A percentile compares a stretch with the other conserved stretches of the same genome.
phyloP scores from a whole-genome alignment of 768 basidiomycete genomes.

The Royoungia palumana region DNA sequence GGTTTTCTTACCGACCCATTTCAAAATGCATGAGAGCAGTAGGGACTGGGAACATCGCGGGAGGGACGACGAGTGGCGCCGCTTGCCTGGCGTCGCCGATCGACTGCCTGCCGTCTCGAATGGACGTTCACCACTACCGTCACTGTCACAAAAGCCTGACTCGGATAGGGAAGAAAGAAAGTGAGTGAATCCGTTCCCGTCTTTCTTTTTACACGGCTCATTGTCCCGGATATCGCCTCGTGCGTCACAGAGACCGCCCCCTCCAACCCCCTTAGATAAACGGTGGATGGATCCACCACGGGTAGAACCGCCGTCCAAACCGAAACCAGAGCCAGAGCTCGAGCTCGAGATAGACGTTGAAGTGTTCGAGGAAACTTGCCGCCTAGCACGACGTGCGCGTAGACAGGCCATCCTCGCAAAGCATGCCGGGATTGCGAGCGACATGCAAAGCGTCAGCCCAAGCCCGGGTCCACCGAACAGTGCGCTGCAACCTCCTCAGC shows the following conservation, averaged over 20 bases:
- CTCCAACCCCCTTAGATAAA: slow-evolving; percentile 27
- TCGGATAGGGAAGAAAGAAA: slow-evolving; percentile 89
- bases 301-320: slow-evolving; percentile 18
- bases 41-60: slow-evolving; percentile 30
- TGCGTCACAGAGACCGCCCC: slow-evolving; percentile 27
- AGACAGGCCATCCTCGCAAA: slow-evolving; percentile 81
- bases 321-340: slow-evolving; percentile 36
- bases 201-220: slow-evolving; percentile 10
- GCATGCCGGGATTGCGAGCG: slow-evolving; percentile 50
- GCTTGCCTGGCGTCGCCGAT: slow-evolving; percentile 12
- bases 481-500: slow-evolving; percentile 70
- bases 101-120: slow-evolving; percentile 13
- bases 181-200: slow-evolving; percentile 53
- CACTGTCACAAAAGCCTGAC: slow-evolving; percentile 32
- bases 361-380: slow-evolving; percentile 54
- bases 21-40: slow-evolving; percentile 23
- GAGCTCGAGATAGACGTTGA: slow-evolving; percentile 57
- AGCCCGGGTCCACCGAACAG: slow-evolving; percentile 66
- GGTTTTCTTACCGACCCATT: too few species aligned
- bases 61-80: slow-evolving; percentile 31
- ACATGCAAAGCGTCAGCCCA: slow-evolving; percentile 44
- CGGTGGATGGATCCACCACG: slow-evolving; percentile 11
- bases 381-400: slow-evolving; percentile 64
- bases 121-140: slow-evolving; percentile 19
- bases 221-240: slow-evolving; percentile 57